Evolutionary conservation across 1,139 yeast species (phyloP), one percentile per base, ranked within the genome.

Genomic region (Diutina neorugosa): DNA sequence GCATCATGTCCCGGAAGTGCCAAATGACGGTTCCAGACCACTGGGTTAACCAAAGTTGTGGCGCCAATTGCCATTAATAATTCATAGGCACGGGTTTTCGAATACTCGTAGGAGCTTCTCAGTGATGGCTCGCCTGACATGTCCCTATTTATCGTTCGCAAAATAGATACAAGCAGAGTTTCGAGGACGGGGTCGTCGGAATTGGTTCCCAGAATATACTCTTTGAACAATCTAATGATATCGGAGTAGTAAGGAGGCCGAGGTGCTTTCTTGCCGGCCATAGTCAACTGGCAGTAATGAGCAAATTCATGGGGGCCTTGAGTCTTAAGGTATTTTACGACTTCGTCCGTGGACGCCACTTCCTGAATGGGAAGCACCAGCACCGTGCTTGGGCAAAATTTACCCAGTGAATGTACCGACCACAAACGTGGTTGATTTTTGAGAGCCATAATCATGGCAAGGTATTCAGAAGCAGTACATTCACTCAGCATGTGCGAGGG

Each of bases 191-290:
- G 69, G 48, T 76, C 73, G 58, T 77, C 71, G 8, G 65, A 59
- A 44, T 77, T 60, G 52, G 80, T 78, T 0, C 79, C 82, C 16
- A 75, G 70, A 12, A 77, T 70, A 58, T 76, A 82, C 47, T 76
- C 75, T 56, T 73, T 77, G 55, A 82, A 62, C 53, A 81, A 59
- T 23, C 63, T 67, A 14, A 81, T 62, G 2, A 75, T 64, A 1
- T 68, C 69, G 0, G 63, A 59, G 55, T 69, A 74, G 53, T 61
- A 50, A 3, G 23, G 49, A 18, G 40, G 34, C 19, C 21, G 25
- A 11, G 42, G 31, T 4, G 18, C 25, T 21, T 41, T 55, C 16
- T 21, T 54, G 56, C 37, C 65, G 4, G 12, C 40, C 67, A n/a
- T 55, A 49, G 25, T 53, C 3, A 54, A 25, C 14, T 58, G 57